Conservation (phyloP, 2,329 filamentous ascomycete species). For the Celoporthe dispersa region DNA sequence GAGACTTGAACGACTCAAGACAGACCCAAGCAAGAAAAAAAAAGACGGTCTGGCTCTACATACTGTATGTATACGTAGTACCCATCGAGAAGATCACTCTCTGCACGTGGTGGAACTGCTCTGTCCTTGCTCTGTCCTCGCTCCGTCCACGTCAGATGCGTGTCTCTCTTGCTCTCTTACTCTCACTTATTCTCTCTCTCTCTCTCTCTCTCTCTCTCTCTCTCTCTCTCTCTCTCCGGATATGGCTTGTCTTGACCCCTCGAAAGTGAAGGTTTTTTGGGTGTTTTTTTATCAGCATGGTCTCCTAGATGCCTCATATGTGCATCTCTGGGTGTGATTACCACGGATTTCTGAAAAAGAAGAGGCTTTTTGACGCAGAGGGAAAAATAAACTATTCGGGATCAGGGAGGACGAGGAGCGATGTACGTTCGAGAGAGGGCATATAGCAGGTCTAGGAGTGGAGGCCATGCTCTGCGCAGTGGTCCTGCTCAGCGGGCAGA, state of each 20-base stretch:
- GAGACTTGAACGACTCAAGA: neutral
- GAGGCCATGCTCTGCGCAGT: neutral
- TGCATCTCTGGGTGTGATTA: neutral
- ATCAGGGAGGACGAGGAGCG: neutral
- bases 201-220: neutral
- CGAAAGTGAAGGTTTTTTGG: neutral
- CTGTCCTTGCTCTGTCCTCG: neutral
- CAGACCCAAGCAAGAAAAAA: neutral
- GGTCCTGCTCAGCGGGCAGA: neutral
- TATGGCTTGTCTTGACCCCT: neutral
- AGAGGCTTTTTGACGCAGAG: neutral
- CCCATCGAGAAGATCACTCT: neutral
- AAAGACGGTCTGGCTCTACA: neutral
- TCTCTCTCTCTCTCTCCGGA: neutral
- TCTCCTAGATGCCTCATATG: neutral
- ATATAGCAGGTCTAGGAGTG: neutral
- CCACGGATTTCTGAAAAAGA: neutral
- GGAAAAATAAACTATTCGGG: neutral
- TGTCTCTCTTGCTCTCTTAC: neutral
- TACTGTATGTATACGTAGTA: neutral
- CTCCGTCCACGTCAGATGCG: neutral
- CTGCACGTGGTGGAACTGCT: neutral
- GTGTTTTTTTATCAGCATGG: neutral
- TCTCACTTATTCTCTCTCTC: neutral
- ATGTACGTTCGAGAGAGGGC: neutral